phyloP scores from a whole-genome alignment of 345 rosid genomes.

The Sonneratia alba region DNA sequence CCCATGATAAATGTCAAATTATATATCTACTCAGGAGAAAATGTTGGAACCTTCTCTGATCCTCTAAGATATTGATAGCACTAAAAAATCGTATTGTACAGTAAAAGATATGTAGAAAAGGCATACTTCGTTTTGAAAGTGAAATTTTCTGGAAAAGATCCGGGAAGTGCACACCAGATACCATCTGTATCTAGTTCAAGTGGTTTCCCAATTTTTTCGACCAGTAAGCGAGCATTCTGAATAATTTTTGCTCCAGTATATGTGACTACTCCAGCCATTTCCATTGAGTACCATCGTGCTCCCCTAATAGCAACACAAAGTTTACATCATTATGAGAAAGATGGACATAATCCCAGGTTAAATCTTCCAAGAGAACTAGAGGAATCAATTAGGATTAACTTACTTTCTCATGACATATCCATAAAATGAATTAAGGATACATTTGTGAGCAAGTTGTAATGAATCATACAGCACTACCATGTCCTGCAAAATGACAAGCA shows the following conservation, averaged over 20 bases:
- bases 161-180: slow-evolving; percentile 94
- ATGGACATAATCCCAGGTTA: not conserved
- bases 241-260: slow-evolving; percentile 98
- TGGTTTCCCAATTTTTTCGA: slow-evolving; percentile 94
- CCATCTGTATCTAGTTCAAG: slow-evolving; percentile 99
- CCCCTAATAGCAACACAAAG: slow-evolving; percentile 42
- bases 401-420: slow-evolving; percentile 99
- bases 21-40: not conserved
- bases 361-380: slow-evolving; percentile 4
- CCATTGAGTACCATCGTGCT: slow-evolving; percentile 99
- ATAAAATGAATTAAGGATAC: slow-evolving; percentile 93
- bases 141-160: slow-evolving; percentile 94
- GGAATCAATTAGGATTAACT: slow-evolving; percentile 25
- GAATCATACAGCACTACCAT: slow-evolving; percentile 98
- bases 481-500: slow-evolving; percentile 46
- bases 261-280: slow-evolving; percentile 99
- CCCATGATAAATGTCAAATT: not conserved
- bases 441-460: slow-evolving; percentile 94
- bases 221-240: slow-evolving; percentile 89
- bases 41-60: not conserved
- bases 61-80: not conserved
- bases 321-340: not conserved
- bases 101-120: slow-evolving; percentile 8
- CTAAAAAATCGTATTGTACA: not conserved
- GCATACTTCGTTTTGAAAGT: slow-evolving; percentile 84